Base-by-base conservation (phyloP, 2,329 filamentous ascomycete species). In the Claviceps purpurea region DNA sequence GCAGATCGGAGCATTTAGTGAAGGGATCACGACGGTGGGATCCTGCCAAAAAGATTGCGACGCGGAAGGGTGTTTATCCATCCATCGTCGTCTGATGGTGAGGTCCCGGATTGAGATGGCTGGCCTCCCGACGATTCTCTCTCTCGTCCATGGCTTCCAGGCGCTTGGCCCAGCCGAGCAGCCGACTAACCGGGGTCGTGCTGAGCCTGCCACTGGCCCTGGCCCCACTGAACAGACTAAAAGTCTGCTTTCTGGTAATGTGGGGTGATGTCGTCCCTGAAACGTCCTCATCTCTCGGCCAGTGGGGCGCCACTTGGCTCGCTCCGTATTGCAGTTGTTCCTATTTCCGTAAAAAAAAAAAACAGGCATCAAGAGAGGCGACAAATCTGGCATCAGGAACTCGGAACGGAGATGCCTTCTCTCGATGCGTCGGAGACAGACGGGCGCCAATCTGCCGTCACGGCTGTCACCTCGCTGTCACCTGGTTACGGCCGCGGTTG, bases 271-370 rank as follows among this genome's bases (percentile, higher is more conserved):
- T 42, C 40, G 43, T 50, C 43, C 54, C 47, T 55, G 54, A 34
- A 34, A 52, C 26, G 26, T 47, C 47, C 47, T 54, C 52, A 54
- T 55, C 50, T 55, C 51, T 51, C 49, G 16, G 20, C 41, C 41
- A 43, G 20, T 24, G 20, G 11, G 10, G 41, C 41, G 40, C 40
- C n/a, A 10, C 18, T 42, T 20, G 18, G 10, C 40, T 42, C 18
- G 40, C 18, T 42, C 40, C 20, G 40, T 2, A 22, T 34, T 30
- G 26, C 30, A 34, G 10, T 11, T 1, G 1, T 6, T 1, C 40
- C 11, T 20, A 43, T 43, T 43, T 43, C 41, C 41, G 22, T 5
- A 11, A 18, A 42, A 8, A 22, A 20, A 42, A n/a, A 20, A 42
- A 4, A 13, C 18, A 34, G 30, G 30, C 30, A 34, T 34, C 30